These are phyloP conservation scores for Collybiopsis luxurians DNA, from an alignment of 768 basidiomycete species.

Conservation along the genomic window DNA sequence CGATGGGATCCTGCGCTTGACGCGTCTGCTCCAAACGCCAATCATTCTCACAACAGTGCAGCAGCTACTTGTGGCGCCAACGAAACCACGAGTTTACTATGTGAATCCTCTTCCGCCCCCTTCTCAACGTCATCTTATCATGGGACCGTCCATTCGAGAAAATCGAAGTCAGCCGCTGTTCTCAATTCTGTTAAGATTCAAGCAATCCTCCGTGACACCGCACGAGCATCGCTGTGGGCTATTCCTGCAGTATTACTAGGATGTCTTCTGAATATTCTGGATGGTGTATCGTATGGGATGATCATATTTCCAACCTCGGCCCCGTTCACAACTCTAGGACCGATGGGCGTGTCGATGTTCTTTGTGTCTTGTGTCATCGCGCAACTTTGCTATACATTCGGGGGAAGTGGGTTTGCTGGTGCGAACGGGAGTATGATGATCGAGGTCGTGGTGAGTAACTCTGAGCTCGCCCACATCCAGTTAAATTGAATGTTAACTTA, in stretches of 20 bases:
- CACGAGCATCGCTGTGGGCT: constrained; percentile 34
- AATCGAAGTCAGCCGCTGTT: constrained; percentile 8
- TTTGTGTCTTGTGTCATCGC: constrained; percentile 65
- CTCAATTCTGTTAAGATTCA: constrained; percentile 6
- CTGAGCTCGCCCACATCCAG: too few relatives aligned
- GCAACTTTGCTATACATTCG: constrained; percentile 70
- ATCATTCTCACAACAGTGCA: too few relatives aligned
- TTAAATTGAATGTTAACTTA: too few relatives aligned
- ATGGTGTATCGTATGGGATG: constrained; percentile 97
- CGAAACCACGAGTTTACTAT: not conserved
- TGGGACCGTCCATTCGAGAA: not conserved
- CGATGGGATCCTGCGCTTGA: constrained; percentile 7
- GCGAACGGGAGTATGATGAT: constrained; percentile 99
- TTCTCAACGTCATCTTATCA: not conserved
- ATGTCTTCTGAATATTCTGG: constrained; percentile 82
- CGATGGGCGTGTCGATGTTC: constrained; percentile 94
- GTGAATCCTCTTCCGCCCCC: not conserved
- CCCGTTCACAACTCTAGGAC: constrained; percentile 77
- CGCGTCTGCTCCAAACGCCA: not conserved
- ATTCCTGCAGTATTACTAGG: constrained; percentile 88
- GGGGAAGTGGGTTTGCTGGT: constrained; percentile 86
- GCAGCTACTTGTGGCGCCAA: too few relatives aligned
- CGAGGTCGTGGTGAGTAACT: constrained; percentile 77
- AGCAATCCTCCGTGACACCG: constrained; percentile 14
- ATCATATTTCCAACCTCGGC: constrained; percentile 88